Evolutionary conservation across 495 filamentous ascomycete species (phyloP), one percentile per base, ranked within the genome.

Genomic region (Glonium stellatum): DNA sequence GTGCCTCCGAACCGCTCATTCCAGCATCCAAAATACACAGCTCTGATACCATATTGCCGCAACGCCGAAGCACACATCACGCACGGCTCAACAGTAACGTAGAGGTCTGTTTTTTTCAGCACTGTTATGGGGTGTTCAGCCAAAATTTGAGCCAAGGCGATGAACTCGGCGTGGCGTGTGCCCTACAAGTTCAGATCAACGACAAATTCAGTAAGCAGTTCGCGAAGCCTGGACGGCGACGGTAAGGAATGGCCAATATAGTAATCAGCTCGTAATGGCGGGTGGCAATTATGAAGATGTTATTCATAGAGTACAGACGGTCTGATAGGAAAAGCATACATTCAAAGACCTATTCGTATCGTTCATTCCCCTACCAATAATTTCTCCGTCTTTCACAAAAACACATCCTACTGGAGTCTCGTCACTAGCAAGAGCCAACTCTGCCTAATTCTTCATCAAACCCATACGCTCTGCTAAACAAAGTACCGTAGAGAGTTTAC

Each of bases 321-420:
- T 36, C 19, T 35, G 21, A 23, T 19, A 15, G 18, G 22, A 27
- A n/a, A n/a, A 18, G 69, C 78, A 23, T 71, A 85, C 83, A 73
- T 86, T 87, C 70, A 87, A 83, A 9, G 87, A 92, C 55, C 86
- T 79, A 69, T 97, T 98, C 31, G 93, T 98, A 25, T 92, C 92
- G 65, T 98, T 98, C 88, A 93, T 96, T 51, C 93, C 93, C 55
- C 75, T 77, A 5, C 87, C 92, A 65, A 98, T 87, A 58, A 96
- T 80, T 49, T 82, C 73, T 57, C 79, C 81, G 37, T 85, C 67
- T 69, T 90, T 77, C 0, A 97, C 91, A 48, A 98, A 82, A 19
- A 97, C 90, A 76, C 95, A 97, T 54, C 93, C 95, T 15, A 98
- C 95, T 5, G 93, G 95, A 1, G 95, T 96, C 76, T 98, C 93